Evolutionary conservation across 768 basidiomycete genomes (phyloP).

Genomic region (Boletus vermiculosoides): DNA sequence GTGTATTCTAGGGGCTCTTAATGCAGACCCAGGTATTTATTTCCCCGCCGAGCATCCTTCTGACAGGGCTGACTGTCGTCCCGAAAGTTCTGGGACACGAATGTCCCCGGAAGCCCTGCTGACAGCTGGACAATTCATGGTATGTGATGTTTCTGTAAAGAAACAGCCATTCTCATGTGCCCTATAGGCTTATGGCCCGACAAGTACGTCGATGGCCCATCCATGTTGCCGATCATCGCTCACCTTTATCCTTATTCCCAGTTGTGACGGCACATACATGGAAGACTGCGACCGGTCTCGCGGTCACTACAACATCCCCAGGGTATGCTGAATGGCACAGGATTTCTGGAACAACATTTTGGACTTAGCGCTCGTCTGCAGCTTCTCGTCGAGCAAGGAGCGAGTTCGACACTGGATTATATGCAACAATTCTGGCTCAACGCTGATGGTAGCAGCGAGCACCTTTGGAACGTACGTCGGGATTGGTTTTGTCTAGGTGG

Average conservation of each 20-base stretch:
- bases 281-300: constrained; percentile 43
- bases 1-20: constrained; percentile 49
- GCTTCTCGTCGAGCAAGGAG: constrained; percentile 57
- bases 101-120: constrained; percentile 57
- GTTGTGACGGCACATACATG: constrained; percentile 50
- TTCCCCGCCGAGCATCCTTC: neutral
- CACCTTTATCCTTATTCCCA: constrained; percentile 18
- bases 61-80: constrained; percentile 2
- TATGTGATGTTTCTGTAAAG: constrained; percentile 24
- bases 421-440: constrained; percentile 68
- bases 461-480: constrained; percentile 64
- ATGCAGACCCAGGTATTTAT: constrained; percentile 49
- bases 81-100: constrained; percentile 71
- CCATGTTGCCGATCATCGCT: neutral
- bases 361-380: constrained; percentile 22
- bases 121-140: constrained; percentile 79
- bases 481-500: neutral
- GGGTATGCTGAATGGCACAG: constrained; percentile 28
- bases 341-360: neutral
- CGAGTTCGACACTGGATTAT: constrained; percentile 53
- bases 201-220: constrained; percentile 37
- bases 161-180: constrained; percentile 1
- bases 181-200: constrained; percentile 64
- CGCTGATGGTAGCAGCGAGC: constrained; percentile 56
- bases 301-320: constrained; percentile 40